These are phyloP conservation scores for Acorus calamus DNA, from an alignment of 106 monocot species.

Conservation along the genomic window DNA sequence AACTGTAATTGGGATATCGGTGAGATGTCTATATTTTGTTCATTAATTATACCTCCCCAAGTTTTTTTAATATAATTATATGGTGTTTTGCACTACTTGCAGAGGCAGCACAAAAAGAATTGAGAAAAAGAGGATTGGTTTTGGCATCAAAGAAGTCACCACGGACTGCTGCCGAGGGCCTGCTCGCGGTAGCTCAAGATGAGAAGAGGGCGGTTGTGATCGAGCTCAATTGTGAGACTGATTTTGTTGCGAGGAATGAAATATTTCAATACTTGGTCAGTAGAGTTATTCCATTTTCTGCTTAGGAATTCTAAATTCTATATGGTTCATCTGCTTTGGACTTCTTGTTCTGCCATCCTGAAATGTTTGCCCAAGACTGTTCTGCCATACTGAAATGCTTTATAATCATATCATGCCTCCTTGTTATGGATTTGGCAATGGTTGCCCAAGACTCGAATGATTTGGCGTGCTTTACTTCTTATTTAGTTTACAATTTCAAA, in stretches of 20 bases:
- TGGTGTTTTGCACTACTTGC: background rate
- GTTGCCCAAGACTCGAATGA: no score
- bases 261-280: slow-evolving; percentile 85
- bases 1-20: slow-evolving; percentile 88
- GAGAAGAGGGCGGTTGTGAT: slow-evolving; percentile 68
- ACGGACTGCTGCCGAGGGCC: slow-evolving; percentile 73
- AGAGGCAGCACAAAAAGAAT: slow-evolving; percentile 90
- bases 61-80: background rate
- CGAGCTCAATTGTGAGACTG: slow-evolving; percentile 96
- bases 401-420: background rate
- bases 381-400: background rate
- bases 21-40: slow-evolving; percentile 11
- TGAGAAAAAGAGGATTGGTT: slow-evolving; percentile 87
- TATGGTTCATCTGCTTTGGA: no score
- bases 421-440: background rate
- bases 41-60: background rate
- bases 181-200: slow-evolving; percentile 72
- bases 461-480: background rate
- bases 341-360: no score
- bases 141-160: slow-evolving; percentile 85
- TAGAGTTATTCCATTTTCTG: background rate
- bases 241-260: slow-evolving; percentile 94
- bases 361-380: no score
- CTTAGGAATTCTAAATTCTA: no score
- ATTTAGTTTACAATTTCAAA: background rate